phyloP scores from a whole-genome alignment of 2,329 filamentous ascomycete genomes.

The Aureobasidium mangrovei region DNA sequence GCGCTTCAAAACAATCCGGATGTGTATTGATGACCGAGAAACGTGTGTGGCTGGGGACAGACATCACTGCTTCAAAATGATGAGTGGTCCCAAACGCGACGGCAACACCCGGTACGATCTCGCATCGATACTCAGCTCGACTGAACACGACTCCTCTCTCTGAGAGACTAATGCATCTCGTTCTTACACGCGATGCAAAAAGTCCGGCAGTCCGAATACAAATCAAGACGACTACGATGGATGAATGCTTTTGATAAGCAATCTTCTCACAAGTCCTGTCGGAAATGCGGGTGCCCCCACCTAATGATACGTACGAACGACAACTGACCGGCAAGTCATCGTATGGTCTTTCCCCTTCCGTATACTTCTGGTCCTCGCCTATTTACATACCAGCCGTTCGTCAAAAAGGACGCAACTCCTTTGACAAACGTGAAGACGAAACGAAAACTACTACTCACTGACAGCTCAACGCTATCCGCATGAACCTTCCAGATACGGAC shows the following conservation, averaged over 20 bases:
- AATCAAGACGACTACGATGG: too few relatives aligned
- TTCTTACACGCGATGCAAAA: too few relatives aligned
- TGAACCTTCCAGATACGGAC: constrained; percentile 3
- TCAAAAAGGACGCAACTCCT: background rate
- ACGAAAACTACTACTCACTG: background rate
- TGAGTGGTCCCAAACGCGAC: too few relatives aligned
- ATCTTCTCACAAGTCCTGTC: background rate
- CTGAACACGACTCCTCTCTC: too few relatives aligned
- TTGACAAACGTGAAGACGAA: background rate
- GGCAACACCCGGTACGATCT: too few relatives aligned
- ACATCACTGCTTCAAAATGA: too few relatives aligned
- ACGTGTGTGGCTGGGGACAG: too few relatives aligned
- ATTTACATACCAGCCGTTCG: background rate
- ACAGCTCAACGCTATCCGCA: background rate
- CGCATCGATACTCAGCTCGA: too few relatives aligned
- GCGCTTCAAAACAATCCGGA: too few relatives aligned
- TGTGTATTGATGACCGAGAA: too few relatives aligned
- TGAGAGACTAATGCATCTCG: too few relatives aligned
- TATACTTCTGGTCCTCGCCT: background rate
- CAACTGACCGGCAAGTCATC: background rate
- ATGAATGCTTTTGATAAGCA: background rate
- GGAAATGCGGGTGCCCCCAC: background rate
- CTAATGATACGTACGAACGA: background rate
- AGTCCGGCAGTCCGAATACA: too few relatives aligned
- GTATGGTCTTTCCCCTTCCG: constrained; percentile 2